phyloP scores from a whole-genome alignment of 164 flowering plant species.

The Stephania japonica region DNA sequence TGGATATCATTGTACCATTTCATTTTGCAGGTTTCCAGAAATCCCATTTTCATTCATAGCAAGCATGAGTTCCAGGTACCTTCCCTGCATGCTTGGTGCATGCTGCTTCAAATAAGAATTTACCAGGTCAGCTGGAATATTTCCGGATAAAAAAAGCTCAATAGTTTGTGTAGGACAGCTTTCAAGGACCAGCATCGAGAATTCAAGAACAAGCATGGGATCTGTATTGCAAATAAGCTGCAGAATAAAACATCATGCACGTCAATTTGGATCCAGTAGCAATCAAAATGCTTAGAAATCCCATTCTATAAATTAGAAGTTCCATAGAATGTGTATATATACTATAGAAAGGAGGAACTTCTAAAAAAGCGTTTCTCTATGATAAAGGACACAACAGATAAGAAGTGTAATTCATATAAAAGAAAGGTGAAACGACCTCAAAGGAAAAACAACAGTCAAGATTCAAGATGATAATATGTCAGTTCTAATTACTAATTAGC shows the following conservation, averaged over 20 bases:
- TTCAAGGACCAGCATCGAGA: constrained; percentile 87
- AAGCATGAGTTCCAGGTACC: constrained; percentile 88
- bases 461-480: no score
- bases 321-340: not conserved
- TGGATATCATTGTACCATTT: constrained; percentile 53
- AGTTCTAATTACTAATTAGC: no score
- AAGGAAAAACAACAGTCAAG: not conserved
- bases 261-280: not conserved
- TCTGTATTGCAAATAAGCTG: constrained; percentile 93
- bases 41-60: constrained; percentile 80
- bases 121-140: constrained; percentile 89
- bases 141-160: constrained; percentile 88
- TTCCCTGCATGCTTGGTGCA: constrained; percentile 91
- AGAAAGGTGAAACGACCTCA: not conserved
- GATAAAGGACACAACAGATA: not conserved
- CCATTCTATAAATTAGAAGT: not conserved
- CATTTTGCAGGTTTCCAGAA: constrained; percentile 93
- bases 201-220: constrained; percentile 93
- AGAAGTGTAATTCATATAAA: not conserved
- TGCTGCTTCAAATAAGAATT: constrained; percentile 93
- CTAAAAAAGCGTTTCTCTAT: not conserved
- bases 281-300: not conserved
- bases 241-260: constrained; percentile 26
- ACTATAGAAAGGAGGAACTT: not conserved
- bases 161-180: constrained; percentile 90